phyloP scores from a whole-genome alignment of 2,329 filamentous ascomycete species.

The Cordyceps tenuipes region DNA sequence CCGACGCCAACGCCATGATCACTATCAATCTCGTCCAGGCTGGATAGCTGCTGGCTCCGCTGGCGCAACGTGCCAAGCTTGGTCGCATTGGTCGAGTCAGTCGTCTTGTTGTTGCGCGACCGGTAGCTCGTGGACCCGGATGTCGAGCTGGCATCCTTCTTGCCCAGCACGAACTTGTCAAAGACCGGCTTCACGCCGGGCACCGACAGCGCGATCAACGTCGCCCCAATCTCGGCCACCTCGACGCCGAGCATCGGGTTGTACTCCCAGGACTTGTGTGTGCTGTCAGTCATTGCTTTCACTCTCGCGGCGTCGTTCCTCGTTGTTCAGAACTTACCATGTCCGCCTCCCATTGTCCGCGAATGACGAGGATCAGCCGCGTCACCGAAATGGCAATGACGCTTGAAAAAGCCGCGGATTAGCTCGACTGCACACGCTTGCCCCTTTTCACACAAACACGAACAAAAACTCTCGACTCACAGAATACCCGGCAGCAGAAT shows the following conservation, averaged over 20 bases:
- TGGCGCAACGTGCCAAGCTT: conserved; percentile 23
- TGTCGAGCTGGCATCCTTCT: conserved; percentile 16
- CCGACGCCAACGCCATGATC: too few relatives aligned
- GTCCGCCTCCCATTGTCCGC: conserved; percentile 38
- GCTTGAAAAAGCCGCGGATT: conserved; percentile 24
- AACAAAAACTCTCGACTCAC: conserved; percentile 26
- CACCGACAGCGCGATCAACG: conserved; percentile 41
- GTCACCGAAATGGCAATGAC: conserved; percentile 41
- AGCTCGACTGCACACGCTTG: neutral
- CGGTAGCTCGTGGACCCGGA: conserved; percentile 18
- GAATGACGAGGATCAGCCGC: conserved; percentile 38
- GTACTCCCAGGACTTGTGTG: conserved; percentile 37
- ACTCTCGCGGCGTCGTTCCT: too few relatives aligned
- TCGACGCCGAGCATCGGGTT: conserved; percentile 42
- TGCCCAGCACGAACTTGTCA: conserved; percentile 25
- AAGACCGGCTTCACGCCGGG: conserved; percentile 42
- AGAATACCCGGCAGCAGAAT: conserved; percentile 41
- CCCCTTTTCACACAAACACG: too few relatives aligned
- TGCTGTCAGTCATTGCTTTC: neutral
- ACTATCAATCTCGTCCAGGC: conserved; percentile 18
- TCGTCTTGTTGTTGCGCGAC: conserved; percentile 16
- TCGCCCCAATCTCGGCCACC: conserved; percentile 41
- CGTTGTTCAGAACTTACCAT: too few relatives aligned
- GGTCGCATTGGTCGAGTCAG: conserved; percentile 19
- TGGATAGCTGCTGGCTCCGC: conserved; percentile 23